phyloP scores from a whole-genome alignment of 495 filamentous ascomycete species.

The Xylaria bambusicola region DNA sequence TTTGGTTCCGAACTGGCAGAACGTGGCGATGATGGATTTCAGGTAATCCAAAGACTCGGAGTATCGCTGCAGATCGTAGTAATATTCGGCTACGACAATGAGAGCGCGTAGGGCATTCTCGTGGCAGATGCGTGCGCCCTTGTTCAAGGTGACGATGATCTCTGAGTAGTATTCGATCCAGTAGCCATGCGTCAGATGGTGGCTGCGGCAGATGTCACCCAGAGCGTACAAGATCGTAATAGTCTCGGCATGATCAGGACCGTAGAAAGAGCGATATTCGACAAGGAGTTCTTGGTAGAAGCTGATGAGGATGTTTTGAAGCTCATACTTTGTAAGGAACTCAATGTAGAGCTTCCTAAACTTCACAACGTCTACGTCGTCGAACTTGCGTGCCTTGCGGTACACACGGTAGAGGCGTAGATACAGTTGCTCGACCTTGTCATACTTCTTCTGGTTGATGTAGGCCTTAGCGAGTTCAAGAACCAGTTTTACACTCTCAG shows the following conservation, averaged over 20 bases:
- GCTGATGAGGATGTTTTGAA: conserved; percentile 8
- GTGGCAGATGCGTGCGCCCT: conserved; percentile 10
- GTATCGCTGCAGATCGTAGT: conserved; percentile 11
- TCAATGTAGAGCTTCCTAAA: conserved; percentile 7
- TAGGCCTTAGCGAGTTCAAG: conserved; percentile 5
- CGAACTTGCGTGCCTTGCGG: conserved; percentile 8
- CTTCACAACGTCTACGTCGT: conserved; percentile 4
- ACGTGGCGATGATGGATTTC: conserved; percentile 12
- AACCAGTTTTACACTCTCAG: conserved; percentile 4
- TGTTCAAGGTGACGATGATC: conserved; percentile 7
- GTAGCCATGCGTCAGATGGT: conserved; percentile 12
- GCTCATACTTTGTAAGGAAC: conserved; percentile 11
- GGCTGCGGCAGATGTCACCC: conserved; percentile 11
- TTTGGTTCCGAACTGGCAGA: conserved; percentile 11
- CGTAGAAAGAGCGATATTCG: conserved; percentile 11
- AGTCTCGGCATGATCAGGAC: conserved; percentile 2
- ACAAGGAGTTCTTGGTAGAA: conserved; percentile 13
- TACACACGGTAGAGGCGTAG: conserved; percentile 8
- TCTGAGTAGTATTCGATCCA: conserved; percentile 16
- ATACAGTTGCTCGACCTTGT: conserved; percentile 7
- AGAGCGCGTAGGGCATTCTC: conserved; percentile 11
- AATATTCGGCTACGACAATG: conserved; percentile 11
- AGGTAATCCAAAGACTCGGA: conserved; percentile 9
- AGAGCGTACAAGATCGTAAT: conserved; percentile 9
- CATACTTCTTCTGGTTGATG: conserved; percentile 15